These are phyloP conservation scores for Leptographium lundbergii DNA, from an alignment of 2,329 filamentous ascomycete species.

Conservation along the genomic window DNA sequence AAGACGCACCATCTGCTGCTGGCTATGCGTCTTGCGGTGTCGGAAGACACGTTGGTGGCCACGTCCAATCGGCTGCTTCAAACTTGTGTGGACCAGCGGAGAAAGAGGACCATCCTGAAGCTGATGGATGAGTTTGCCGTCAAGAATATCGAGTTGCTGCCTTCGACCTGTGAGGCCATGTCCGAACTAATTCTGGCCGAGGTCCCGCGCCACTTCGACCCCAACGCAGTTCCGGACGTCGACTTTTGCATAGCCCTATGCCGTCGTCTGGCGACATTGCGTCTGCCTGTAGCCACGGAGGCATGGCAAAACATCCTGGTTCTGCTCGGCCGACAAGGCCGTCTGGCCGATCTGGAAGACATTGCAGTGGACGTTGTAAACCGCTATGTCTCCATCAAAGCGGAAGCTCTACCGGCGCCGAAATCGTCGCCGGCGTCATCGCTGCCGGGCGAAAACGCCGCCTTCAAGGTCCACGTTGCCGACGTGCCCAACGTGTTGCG, in stretches of 20 bases:
- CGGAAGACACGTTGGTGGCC: conserved; percentile 16
- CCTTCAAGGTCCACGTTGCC: conserved; percentile 29
- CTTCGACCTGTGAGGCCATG: conserved; percentile 15
- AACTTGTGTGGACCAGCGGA: conserved; percentile 16
- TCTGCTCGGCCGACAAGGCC: conserved; percentile 29
- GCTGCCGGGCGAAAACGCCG: conserved; percentile 18
- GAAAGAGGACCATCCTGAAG: conserved; percentile 16
- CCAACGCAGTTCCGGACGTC: conserved; percentile 11
- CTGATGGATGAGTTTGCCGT: conserved; percentile 26
- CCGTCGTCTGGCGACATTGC: conserved; percentile 24
- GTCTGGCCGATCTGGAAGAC: conserved; percentile 31
- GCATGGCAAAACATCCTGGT: conserved; percentile 32
- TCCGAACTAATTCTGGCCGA: conserved; percentile 18
- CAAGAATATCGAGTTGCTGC: conserved; percentile 19
- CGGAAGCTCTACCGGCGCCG: not conserved
- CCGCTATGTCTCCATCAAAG: conserved; percentile 20
- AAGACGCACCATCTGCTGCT: conserved; percentile 30
- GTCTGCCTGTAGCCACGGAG: conserved; percentile 25
- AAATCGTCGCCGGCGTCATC: not conserved
- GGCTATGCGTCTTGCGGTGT: conserved; percentile 25
- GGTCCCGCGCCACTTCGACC: conserved; percentile 14
- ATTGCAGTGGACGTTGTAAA: conserved; percentile 30
- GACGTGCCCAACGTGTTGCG: conserved; percentile 26
- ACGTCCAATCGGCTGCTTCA: conserved; percentile 23
- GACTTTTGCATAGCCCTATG: conserved; percentile 22